A percentile compares a stretch with the other conserved stretches of the same genome.
Conservation (phyloP, 805 yeast genomes). For the Starmerella riodocensis region DNA sequence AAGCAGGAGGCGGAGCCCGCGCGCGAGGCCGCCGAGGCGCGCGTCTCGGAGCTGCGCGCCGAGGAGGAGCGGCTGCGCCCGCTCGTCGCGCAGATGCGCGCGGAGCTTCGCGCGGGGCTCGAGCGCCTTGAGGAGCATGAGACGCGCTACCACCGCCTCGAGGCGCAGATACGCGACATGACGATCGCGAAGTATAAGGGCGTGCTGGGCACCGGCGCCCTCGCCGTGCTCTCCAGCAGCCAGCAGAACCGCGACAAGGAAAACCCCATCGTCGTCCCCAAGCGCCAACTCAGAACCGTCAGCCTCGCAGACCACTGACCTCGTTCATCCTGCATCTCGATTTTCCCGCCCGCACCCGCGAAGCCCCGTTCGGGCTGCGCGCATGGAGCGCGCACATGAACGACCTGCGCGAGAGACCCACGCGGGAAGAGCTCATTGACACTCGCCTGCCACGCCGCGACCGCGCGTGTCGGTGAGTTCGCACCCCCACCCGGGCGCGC, state of each 20-base stretch:
- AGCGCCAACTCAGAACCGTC: slow-evolving; percentile 22
- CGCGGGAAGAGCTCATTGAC: too few species aligned
- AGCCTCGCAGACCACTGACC: slow-evolving; percentile 15
- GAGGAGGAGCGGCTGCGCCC: slow-evolving; percentile 9
- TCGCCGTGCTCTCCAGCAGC: slow-evolving; percentile 16
- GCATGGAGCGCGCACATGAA: too few species aligned
- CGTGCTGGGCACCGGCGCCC: slow-evolving; percentile 18
- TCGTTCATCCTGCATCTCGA: too few species aligned
- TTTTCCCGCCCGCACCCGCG: too few species aligned
- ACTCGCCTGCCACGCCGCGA: too few species aligned
- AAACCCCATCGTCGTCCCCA: slow-evolving; percentile 18
- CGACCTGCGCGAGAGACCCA: too few species aligned
- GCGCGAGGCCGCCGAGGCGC: slow-evolving; percentile 3
- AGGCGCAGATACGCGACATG: slow-evolving; percentile 18
- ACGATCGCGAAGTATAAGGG: slow-evolving; percentile 19
- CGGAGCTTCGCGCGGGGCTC: slow-evolving; percentile 15
- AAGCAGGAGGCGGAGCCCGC: slow-evolving; percentile 1
- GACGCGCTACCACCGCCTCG: slow-evolving; percentile 15
- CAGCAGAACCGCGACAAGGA: slow-evolving; percentile 15
- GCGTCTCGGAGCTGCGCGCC: slow-evolving; percentile 10
- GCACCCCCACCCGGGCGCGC: too few species aligned
- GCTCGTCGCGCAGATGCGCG: slow-evolving; percentile 12
- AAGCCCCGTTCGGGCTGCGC: too few species aligned
- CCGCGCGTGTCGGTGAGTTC: too few species aligned
- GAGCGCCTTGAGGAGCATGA: slow-evolving; percentile 15